Percentiles rank a stretch among this genome's conserved stretches.
phyloP scores from a whole-genome alignment of 176 grass and related monocot species.

The Oryza rufipogon region DNA sequence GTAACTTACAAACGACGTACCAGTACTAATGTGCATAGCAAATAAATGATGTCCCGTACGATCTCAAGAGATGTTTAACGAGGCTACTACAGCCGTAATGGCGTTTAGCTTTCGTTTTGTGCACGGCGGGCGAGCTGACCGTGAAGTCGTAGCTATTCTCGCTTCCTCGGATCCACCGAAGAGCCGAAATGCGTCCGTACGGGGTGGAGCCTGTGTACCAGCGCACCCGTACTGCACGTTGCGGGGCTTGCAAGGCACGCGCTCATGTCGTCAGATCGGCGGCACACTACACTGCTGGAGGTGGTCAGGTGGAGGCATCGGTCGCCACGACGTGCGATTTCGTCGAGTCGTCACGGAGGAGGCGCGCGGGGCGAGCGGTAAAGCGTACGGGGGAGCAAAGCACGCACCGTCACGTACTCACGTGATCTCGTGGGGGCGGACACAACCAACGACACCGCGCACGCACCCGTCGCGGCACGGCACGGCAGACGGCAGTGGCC shows the following conservation, averaged over 20 bases:
- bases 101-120: background rate
- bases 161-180: background rate
- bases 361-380: background rate
- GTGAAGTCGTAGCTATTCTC: background rate
- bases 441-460: background rate
- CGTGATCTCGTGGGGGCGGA: background rate
- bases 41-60: too few relatives aligned
- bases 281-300: background rate
- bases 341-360: background rate
- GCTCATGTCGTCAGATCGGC: background rate
- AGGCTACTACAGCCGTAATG: background rate
- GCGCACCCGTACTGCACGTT: background rate
- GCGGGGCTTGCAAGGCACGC: background rate
- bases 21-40: too few relatives aligned
- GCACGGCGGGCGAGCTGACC: background rate
- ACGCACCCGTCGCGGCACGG: background rate
- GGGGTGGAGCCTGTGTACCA: background rate
- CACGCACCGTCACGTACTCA: slow-evolving; percentile 33
- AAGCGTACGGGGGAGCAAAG: background rate
- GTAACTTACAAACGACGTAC: too few relatives aligned
- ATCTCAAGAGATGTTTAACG: background rate
- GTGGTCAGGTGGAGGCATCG: background rate
- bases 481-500: background rate
- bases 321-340: background rate
- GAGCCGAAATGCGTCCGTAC: background rate